Base-by-base conservation (phyloP, 805 yeast genomes). In the Candida odintsovae region DNA sequence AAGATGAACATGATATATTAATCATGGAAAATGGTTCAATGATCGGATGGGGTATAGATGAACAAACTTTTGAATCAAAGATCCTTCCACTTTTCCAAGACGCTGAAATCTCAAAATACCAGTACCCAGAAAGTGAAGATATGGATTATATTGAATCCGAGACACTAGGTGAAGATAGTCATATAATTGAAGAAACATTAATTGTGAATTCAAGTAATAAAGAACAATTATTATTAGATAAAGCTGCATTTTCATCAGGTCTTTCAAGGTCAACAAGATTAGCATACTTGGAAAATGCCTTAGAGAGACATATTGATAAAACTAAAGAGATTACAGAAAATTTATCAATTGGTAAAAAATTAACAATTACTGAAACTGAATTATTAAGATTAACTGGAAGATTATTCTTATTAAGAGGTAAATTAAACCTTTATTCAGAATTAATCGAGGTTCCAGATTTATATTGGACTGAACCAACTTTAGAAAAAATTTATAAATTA, bases 401-500 rank as follows among this genome's bases (percentile, higher is more conserved):
- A 45, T 68, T 90, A 20, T 77, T 90, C 52, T 67, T 87, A 38
- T 69, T 90, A 13, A 70, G 97, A 49, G 96, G 96, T 1, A 84
- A 84, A 54, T 72, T 90, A 54, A 90, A 90, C 56, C 67, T 90
- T 28, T 89, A 90, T 63, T 85, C 92, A 10, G 96, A 90, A 58
- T 72, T 90, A 49, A 87, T 88, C 26, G 97, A 90, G 56, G 88
- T 95, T 0, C 97, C 97, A 0, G 97, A 90, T 62, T 66, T 89
- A 38, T 90, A 90, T 64, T 90, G 97, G 97, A 77, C 88, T 40
- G 96, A 90, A 59, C 95, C 97, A 1, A 79, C 80, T 29, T 69
- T 90, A 45, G 97, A 90, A 59, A 73, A 74, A 45, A 79, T 89
- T 10, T 90, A 88, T 63, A 77, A 81, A 42, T 73, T 78, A 18